Evolutionary conservation across 2,329 filamentous ascomycete species (phyloP), one percentile per base, ranked within the genome.

Genomic region (Fusarium vanettenii): DNA sequence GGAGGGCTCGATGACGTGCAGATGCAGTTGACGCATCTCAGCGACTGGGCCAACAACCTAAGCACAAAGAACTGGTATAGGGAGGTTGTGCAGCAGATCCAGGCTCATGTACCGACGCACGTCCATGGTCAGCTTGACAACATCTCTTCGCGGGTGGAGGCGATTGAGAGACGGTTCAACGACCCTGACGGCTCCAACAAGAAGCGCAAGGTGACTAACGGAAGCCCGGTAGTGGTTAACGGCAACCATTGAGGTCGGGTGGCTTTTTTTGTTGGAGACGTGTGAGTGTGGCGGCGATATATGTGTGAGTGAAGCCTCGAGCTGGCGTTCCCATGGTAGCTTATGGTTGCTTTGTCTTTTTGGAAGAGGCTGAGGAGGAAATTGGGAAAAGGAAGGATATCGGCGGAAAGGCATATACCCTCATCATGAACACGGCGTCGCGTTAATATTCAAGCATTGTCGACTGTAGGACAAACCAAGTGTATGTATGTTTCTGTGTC

Each of bases 11-110:
- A 82, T 0, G 77, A 79, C 6, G 71, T 88, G 7, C 80, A 83
- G 18, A 76, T 83, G 43, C 79, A 84, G 55, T 35, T 88, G 6
- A 75, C 74, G 22, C 78, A 82, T 1, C 73, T 91, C 9, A 85
- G 88, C 74, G 65, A 69, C 0, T 88, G 87, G 69, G 89, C 85
- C 69, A 86, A 85, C 65, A 89, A 88, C 71, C 78, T 91, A 9
- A 83, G 78, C 22, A 86, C 87, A 1, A 85, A 82, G 55, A 74
- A 80, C 2, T 79, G 89, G 29, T 85, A 84, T 16, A 79, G 82
- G 7, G 79, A 79, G 1, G 86, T 89, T 10, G 73, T 86, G 5
- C 78, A 79, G 1, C 79, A 85, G 14, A 79, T 87, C 31, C 80
- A 81, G 45, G 69, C 64, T 5, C 78, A 76, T 29, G 29, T 81